A percentile compares a stretch with the other conserved stretches of the same genome.
These are phyloP conservation scores for Taiozyma sp. DNA, from an alignment of 1,139 yeast genomes.

Conservation along the genomic window DNA sequence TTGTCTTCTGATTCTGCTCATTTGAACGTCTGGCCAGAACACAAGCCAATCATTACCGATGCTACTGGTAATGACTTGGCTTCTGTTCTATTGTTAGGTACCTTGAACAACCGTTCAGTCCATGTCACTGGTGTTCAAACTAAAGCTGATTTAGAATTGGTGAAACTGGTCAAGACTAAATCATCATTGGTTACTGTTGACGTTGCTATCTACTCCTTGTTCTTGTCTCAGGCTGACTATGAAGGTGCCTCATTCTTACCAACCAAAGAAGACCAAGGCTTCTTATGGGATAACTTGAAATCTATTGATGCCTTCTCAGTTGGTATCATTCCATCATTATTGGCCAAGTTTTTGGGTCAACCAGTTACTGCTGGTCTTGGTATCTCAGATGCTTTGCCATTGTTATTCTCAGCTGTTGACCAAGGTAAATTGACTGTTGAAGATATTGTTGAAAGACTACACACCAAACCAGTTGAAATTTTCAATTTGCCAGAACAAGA, in stretches of 20 bases:
- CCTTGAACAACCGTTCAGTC: conserved; percentile 79
- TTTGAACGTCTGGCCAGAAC: conserved; percentile 78
- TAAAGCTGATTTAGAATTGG: conserved; percentile 78
- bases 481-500: conserved; percentile 84
- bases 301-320: conserved; percentile 84
- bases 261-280: conserved; percentile 71
- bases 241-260: conserved; percentile 75
- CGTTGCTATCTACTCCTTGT: conserved; percentile 76
- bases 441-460: conserved; percentile 70
- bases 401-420: conserved; percentile 76
- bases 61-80: conserved; percentile 92
- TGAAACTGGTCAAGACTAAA: conserved; percentile 82
- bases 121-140: conserved; percentile 87
- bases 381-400: conserved; percentile 74
- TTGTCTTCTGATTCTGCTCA: conserved; percentile 77
- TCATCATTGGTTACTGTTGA: conserved; percentile 86
- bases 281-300: conserved; percentile 73
- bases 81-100: conserved; percentile 82
- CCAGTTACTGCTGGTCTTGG: conserved; percentile 70
- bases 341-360: conserved; percentile 63
- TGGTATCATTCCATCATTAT: conserved; percentile 72
- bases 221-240: conserved; percentile 67
- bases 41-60: conserved; percentile 86
- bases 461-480: conserved; percentile 77
- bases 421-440: conserved; percentile 67